Evolutionary conservation across 1,284 basidiomycete genomes (phyloP), one percentile per base, ranked within the genome.

Genomic region (Chalciporus sp.): DNA sequence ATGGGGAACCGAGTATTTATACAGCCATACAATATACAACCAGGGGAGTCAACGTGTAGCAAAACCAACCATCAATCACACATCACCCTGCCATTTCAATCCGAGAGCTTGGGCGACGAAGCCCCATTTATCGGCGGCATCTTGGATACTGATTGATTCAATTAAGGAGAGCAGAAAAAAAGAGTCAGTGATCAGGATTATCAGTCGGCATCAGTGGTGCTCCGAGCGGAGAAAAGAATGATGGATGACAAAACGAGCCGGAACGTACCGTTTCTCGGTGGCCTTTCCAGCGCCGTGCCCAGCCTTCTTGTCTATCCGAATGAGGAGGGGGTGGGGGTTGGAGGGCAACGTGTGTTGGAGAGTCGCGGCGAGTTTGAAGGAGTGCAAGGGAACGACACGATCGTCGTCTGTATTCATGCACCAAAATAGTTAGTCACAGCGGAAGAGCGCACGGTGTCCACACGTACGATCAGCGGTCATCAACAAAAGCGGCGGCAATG

Each of bases 251-350:
- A 4, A 23, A 49, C 23, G 61, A 17, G n/a, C 17, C 35, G 35
- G n/a, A 37, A 37, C 72, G 28, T 63, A 86, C 88, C 80, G 81
- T 74, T 88, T 83, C 61, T 86, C 84, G 2, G 88, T 92, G 19
- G 82, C 84, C 72, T 90, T 91, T 5, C 91, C 91, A 1, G 86
- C 85, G 2, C 90, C 90, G 61, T 93, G 91, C 0, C 91, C 91
- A 1, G 88, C 81, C 64, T 91, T 90, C 70, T 84, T 83, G 62
- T 92, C 89, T 39, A 93, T 83, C 16, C 90, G 80, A 49, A 92
- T 75, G 12, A 93, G 74, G 12, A 92, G 73, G 2, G 90, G 91
- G 62, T 91, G 71, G 1, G 79, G 76, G 64, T 90, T 92, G 41
- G 83, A 58, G 0, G 86, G 76, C 3, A 83, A 72, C 2, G 72